Percentiles rank a stretch among this genome's conserved stretches.
phyloP scores from a whole-genome alignment of 164 flowering plant species.

The Macadamia integrifolia region DNA sequence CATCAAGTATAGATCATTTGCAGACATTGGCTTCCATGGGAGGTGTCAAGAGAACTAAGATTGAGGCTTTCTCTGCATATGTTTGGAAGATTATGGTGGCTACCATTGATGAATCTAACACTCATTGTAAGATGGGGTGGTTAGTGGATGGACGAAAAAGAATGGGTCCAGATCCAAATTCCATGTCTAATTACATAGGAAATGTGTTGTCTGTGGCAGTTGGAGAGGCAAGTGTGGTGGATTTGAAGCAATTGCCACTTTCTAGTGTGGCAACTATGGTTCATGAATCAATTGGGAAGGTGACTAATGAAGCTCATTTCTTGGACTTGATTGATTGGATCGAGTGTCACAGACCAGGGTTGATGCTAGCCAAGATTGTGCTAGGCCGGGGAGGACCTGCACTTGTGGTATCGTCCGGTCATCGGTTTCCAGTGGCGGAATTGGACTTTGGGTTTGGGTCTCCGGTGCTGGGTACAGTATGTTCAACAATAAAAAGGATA shows the following conservation, averaged over 20 bases:
- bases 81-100: slow-evolving; percentile 45
- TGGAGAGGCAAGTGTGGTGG: slow-evolving; percentile 29
- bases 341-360: slow-evolving; percentile 48
- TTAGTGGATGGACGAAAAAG: slow-evolving; percentile 43
- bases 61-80: slow-evolving; percentile 58
- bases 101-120: slow-evolving; percentile 17
- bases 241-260: slow-evolving; percentile 23
- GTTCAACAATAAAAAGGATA: slow-evolving; percentile 32
- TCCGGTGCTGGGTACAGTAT: slow-evolving; percentile 45
- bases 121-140: slow-evolving; percentile 51
- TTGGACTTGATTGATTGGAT: slow-evolving; percentile 49
- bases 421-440: slow-evolving; percentile 40
- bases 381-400: slow-evolving; percentile 40
- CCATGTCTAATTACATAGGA: slow-evolving; percentile 41
- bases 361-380: slow-evolving; percentile 37
- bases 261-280: slow-evolving; percentile 24
- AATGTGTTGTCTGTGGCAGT: slow-evolving; percentile 46
- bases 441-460: slow-evolving; percentile 48
- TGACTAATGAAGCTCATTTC: slow-evolving; percentile 36
- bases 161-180: slow-evolving; percentile 4
- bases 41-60: slow-evolving; percentile 36
- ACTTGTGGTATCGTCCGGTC: slow-evolving; percentile 41
- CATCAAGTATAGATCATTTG: slow-evolving; percentile 25
- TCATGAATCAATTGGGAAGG: slow-evolving; percentile 32
- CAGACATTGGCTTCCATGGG: slow-evolving; percentile 22